Evolutionary conservation across 2,329 filamentous ascomycete species (phyloP).

Genomic region (Lasiodiplodia theobromae): DNA sequence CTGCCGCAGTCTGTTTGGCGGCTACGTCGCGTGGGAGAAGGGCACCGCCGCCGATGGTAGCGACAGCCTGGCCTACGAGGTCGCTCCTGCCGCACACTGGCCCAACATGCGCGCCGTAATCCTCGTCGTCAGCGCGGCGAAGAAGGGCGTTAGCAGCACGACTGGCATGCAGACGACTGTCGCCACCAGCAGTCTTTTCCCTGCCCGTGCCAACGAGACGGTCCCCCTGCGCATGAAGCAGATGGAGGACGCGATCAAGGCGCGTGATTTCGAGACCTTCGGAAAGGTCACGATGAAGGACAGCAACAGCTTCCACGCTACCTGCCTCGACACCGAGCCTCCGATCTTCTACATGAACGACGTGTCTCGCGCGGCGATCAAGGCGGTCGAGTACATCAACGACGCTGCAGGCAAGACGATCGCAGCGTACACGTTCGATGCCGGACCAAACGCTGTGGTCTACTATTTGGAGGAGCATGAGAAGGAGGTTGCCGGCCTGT

Average conservation of each 20-base stretch:
- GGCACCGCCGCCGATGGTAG: conserved; percentile 77
- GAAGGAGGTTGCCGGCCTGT: conserved; percentile 74
- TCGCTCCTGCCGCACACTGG: conserved; percentile 91
- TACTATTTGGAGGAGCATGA: conserved; percentile 89
- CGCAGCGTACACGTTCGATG: conserved; percentile 96
- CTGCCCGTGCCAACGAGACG: conserved; percentile 74
- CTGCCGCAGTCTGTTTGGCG: conserved; percentile 90
- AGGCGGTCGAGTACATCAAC: conserved; percentile 90
- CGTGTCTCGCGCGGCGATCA: conserved; percentile 83
- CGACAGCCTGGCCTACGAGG: conserved; percentile 87
- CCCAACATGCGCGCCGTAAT: conserved; percentile 92
- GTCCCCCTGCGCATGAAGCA: conserved; percentile 83
- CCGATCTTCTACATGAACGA: conserved; percentile 99
- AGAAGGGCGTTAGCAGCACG: conserved; percentile 94
- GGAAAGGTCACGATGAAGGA: conserved; percentile 94
- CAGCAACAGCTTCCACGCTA: conserved; percentile 96
- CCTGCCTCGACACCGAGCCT: conserved; percentile 91
- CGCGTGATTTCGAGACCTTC: conserved; percentile 84
- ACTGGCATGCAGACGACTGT: conserved; percentile 98
- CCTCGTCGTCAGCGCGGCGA: conserved; percentile 88
- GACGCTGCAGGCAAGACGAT: conserved; percentile 76
- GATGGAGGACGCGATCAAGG: conserved; percentile 83
- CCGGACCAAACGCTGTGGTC: conserved; percentile 94
- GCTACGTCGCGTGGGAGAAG: conserved; percentile 94
- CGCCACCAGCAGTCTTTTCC: conserved; percentile 86